Percentiles rank a stretch among this genome's conserved stretches.
Evolutionary conservation across 139 green algal genomes (phyloP).

Genomic region (Asterochloris sp.): DNA sequence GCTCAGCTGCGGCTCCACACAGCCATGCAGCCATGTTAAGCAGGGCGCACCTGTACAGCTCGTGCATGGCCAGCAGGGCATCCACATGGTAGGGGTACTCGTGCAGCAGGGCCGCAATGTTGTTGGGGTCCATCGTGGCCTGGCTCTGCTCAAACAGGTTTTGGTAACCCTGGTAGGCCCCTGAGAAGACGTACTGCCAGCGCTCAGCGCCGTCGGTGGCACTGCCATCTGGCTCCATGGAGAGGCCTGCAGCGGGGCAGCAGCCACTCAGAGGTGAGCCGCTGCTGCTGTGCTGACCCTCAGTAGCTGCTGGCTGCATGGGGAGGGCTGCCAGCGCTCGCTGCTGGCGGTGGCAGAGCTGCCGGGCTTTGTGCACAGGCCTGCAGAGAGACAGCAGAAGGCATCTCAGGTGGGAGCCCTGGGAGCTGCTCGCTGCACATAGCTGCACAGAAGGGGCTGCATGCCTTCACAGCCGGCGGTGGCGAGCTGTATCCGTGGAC

Average conservation of each 20-base stretch:
- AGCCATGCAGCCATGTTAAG: not conserved
- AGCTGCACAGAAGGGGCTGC: too few species aligned
- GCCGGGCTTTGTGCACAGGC: too few species aligned
- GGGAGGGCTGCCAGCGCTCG: too few species aligned
- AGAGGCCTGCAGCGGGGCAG: not conserved
- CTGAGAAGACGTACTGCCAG: constrained; percentile 57
- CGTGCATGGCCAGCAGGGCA: constrained; percentile 83
- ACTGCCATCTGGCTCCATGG: constrained; percentile 14
- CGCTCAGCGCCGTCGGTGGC: constrained; percentile 29
- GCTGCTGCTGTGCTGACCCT: not conserved
- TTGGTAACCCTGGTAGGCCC: constrained; percentile 50
- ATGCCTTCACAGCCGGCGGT: too few species aligned
- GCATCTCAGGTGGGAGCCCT: too few species aligned
- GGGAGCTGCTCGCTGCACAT: too few species aligned
- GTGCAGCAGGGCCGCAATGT: constrained; percentile 50
- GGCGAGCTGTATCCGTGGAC: too few species aligned
- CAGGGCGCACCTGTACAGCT: constrained; percentile 58
- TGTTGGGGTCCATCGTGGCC: constrained; percentile 77
- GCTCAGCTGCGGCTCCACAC: not conserved
- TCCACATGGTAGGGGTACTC: constrained; percentile 89
- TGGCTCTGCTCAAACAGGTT: constrained; percentile 40
- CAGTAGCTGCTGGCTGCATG: too few species aligned
- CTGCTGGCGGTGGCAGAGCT: too few species aligned
- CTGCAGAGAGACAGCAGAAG: too few species aligned
- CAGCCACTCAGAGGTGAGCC: not conserved